A percentile compares a stretch with the other conserved stretches of the same genome.
phyloP scores from a whole-genome alignment of 2,329 filamentous ascomycete genomes.

The Ambrosiella cleistominuta region DNA sequence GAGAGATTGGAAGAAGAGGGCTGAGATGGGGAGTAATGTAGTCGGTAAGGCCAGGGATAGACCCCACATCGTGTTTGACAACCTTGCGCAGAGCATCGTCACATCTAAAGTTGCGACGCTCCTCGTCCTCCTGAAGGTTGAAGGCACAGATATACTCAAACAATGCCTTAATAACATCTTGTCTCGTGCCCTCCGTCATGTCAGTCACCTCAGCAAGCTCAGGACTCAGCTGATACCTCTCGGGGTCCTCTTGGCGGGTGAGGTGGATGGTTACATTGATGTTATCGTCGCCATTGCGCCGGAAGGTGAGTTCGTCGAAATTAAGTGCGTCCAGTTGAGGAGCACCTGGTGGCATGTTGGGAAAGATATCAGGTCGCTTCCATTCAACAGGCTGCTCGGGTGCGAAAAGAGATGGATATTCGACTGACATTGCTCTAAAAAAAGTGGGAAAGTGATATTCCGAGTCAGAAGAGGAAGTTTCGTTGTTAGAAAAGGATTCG shows the following conservation, averaged over 20 bases:
- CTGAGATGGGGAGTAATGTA: conserved; percentile 63
- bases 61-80: conserved; percentile 56
- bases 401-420: conserved; percentile 47
- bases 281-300: conserved; percentile 82
- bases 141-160: conserved; percentile 89
- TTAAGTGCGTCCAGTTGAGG: conserved; percentile 48
- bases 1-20: conserved; percentile 61
- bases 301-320: conserved; percentile 84
- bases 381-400: conserved; percentile 54
- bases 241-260: conserved; percentile 65
- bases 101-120: conserved; percentile 81
- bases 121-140: conserved; percentile 81
- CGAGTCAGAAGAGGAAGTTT: conserved; percentile 23
- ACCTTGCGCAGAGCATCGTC: conserved; percentile 68
- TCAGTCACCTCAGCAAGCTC: conserved; percentile 72
- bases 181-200: conserved; percentile 68
- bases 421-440: conserved; percentile 62
- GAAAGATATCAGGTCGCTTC: conserved; percentile 56
- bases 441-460: conserved; percentile 47
- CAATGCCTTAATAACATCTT: conserved; percentile 74
- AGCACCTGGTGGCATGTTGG: conserved; percentile 31
- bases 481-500: conserved; percentile 19
- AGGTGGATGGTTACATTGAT: conserved; percentile 81
- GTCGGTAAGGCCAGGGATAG: conserved; percentile 71
- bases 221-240: conserved; percentile 65